Percentiles rank a stretch among this genome's conserved stretches.
Evolutionary conservation across 495 filamentous ascomycete species (phyloP).

Genomic region (Neurospora sp.): DNA sequence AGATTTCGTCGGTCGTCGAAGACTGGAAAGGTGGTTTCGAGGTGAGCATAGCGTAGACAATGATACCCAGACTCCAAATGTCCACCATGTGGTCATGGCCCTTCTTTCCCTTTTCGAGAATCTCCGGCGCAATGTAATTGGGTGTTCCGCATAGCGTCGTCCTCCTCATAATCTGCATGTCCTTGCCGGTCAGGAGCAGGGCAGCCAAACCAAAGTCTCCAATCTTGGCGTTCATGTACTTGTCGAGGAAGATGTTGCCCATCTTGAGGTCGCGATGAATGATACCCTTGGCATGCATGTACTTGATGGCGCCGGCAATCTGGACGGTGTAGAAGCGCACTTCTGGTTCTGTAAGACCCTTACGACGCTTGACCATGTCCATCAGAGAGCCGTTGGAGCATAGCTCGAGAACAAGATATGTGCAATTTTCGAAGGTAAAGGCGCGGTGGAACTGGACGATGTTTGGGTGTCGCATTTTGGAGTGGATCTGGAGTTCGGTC

Average conservation of each 20-base stretch:
- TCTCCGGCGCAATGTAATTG: constrained; percentile 96
- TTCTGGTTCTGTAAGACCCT: constrained; percentile 79
- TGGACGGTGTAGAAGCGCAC: constrained; percentile 87
- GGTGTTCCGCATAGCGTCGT: constrained; percentile 94
- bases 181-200: constrained; percentile 73
- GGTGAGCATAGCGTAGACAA: constrained; percentile 88
- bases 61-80: constrained; percentile 94
- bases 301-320: constrained; percentile 91
- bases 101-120: constrained; percentile 73
- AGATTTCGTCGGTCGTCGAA: constrained; percentile 76
- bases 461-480: constrained; percentile 88
- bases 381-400: constrained; percentile 96
- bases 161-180: constrained; percentile 63
- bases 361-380: constrained; percentile 90
- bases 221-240: constrained; percentile 94
- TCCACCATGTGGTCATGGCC: constrained; percentile 88
- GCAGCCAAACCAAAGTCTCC: constrained; percentile 98
- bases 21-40: constrained; percentile 82
- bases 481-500: constrained; percentile 95
- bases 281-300: constrained; percentile 87
- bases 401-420: constrained; percentile 88
- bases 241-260: constrained; percentile 94
- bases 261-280: constrained; percentile 97
- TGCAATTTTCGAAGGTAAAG: constrained; percentile 79
- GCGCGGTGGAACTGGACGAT: constrained; percentile 93